Percentiles rank a stretch among this genome's conserved stretches.
Conservation (phyloP, 2,329 filamentous ascomycete species). For the Diaporthe amygdali region DNA sequence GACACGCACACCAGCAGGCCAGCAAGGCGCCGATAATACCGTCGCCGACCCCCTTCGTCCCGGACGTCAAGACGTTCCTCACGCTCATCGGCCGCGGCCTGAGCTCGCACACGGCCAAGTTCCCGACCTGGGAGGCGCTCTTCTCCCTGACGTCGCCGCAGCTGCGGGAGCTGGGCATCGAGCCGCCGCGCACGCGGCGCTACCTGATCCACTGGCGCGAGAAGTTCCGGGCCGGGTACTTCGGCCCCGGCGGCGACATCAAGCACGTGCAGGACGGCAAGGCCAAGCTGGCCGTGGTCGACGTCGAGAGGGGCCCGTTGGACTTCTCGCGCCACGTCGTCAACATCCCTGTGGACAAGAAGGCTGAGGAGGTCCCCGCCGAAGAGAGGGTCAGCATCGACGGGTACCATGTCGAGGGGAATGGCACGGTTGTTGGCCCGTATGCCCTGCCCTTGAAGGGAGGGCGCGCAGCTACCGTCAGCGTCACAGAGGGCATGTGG, state of each 20-base stretch:
- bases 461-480: conserved; percentile 68
- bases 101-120: conserved; percentile 81
- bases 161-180: conserved; percentile 82
- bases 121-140: conserved; percentile 87
- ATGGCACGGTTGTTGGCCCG: conserved; percentile 75
- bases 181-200: conserved; percentile 79
- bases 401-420: conserved; percentile 72
- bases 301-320: conserved; percentile 39
- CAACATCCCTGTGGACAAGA: conserved; percentile 56
- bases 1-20: conserved; percentile 50
- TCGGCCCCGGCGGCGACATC: conserved; percentile 84
- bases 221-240: conserved; percentile 77
- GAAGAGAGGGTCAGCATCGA: conserved; percentile 58
- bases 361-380: conserved; percentile 38
- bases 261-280: conserved; percentile 67
- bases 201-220: conserved; percentile 91
- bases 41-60: conserved; percentile 81
- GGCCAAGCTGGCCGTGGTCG: conserved; percentile 55
- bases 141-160: conserved; percentile 82
- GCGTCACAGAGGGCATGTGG: conserved; percentile 88
- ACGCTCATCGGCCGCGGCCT: conserved; percentile 89
- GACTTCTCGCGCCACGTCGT: conserved; percentile 57
- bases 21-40: conserved; percentile 52
- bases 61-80: conserved; percentile 85
- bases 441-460: conserved; percentile 73